Evolutionary conservation across 2,329 filamentous ascomycete species (phyloP).

Genomic region (Alternaria angustiovoidea): DNA sequence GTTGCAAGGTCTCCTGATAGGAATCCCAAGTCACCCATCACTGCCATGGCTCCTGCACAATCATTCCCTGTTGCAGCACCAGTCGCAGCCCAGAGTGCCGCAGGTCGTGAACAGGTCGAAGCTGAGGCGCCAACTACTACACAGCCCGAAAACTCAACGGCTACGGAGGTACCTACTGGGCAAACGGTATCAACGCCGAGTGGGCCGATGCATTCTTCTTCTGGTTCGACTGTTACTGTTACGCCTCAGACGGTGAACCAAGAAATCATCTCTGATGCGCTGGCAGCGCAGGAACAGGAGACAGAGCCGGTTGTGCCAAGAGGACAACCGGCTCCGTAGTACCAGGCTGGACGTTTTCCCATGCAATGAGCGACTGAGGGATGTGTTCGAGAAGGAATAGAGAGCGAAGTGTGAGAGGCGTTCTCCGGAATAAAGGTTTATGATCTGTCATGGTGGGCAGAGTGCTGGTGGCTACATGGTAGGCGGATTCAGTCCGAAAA

Average conservation of each 20-base stretch:
- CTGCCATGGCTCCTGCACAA: constrained; percentile 1
- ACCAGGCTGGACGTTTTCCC: not conserved
- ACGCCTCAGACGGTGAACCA: constrained; percentile 8
- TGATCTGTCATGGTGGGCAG: not conserved
- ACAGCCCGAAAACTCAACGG: not conserved
- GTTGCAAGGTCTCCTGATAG: constrained; percentile 20
- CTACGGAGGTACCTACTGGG: not conserved
- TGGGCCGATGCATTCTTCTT: constrained; percentile 13
- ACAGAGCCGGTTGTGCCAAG: not conserved
- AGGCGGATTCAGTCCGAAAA: not conserved
- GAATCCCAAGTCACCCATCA: constrained; percentile 5
- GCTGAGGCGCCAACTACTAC: not conserved
- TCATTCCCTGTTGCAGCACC: not conserved
- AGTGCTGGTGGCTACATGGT: not conserved
- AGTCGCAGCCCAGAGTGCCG: not conserved
- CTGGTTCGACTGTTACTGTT: constrained; percentile 15
- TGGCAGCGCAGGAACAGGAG: not conserved
- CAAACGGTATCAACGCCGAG: constrained; percentile 4
- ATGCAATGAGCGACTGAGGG: not conserved
- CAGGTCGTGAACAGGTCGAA: not conserved
- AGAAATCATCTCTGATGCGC: not conserved
- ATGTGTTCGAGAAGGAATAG: not conserved
- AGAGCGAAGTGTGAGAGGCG: not conserved
- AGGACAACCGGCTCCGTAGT: constrained; percentile 2
- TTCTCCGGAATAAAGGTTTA: not conserved